Percentiles rank a stretch among this genome's conserved stretches.
Conservation (phyloP, 257 asterid genomes). For the Solanum neorickii region DNA sequence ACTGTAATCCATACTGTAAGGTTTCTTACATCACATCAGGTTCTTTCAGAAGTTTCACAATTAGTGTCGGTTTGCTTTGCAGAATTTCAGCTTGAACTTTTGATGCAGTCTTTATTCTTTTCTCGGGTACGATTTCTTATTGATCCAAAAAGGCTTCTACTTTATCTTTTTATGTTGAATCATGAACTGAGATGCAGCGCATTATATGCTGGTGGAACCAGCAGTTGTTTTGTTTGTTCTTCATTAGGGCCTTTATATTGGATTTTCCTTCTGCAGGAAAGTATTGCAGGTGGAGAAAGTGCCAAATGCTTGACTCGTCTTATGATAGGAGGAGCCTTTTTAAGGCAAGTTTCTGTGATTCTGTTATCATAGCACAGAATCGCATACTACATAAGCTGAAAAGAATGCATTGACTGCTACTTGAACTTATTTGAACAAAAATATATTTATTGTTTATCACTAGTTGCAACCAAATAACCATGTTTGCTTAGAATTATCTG, state of each 20-base stretch:
- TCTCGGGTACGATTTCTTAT: constrained; percentile 54
- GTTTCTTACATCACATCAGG: not conserved
- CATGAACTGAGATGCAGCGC: not conserved
- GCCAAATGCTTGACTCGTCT: constrained; percentile 64
- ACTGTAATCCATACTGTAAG: not conserved
- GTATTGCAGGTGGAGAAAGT: constrained; percentile 76
- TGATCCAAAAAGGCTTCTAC: not conserved
- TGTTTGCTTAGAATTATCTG: not conserved
- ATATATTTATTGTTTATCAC: not conserved
- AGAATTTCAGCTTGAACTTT: constrained; percentile 94
- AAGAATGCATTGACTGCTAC: not conserved
- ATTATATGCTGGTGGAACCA: not conserved
- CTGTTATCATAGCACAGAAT: not conserved
- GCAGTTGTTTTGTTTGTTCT: not conserved
- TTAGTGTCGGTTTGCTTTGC: constrained; percentile 20
- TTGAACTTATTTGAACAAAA: not conserved
- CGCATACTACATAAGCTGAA: not conserved
- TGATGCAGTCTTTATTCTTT: constrained; percentile 89
- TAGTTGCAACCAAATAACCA: not conserved
- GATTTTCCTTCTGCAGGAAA: constrained; percentile 37
- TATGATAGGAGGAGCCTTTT: constrained; percentile 71
- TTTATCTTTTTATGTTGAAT: not conserved
- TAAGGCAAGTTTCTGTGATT: constrained; percentile 42
- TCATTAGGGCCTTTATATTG: not conserved
- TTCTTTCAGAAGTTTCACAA: not conserved